Evolutionary conservation across 2,329 filamentous ascomycete species (phyloP).

Genomic region (Trichoderma arundinaceum): DNA sequence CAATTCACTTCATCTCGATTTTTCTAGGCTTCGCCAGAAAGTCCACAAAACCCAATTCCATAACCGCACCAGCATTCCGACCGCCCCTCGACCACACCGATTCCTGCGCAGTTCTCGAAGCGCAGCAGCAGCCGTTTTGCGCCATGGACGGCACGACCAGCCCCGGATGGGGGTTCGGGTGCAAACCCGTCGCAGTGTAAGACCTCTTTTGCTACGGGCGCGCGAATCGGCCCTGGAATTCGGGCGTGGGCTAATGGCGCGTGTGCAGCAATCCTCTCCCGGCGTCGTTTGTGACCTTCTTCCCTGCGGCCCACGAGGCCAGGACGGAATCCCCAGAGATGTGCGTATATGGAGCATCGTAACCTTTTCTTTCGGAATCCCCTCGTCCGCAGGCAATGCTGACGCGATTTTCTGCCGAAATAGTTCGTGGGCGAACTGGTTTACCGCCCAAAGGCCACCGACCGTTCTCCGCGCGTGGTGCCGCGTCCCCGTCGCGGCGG

Average conservation of each 20-base stretch:
- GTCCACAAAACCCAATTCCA: neutral
- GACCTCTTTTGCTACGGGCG: conserved; percentile 3
- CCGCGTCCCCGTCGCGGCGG: conserved; percentile 40
- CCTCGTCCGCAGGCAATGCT: neutral
- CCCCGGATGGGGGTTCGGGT: conserved; percentile 34
- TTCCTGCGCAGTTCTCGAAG: neutral
- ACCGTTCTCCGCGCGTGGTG: conserved; percentile 42
- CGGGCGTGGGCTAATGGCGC: conserved; percentile 30
- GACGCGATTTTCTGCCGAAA: neutral
- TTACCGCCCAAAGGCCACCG: conserved; percentile 35
- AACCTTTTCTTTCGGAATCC: neutral
- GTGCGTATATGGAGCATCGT: neutral
- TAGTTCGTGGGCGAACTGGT: conserved; percentile 38
- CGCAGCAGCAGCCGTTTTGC: conserved; percentile 8
- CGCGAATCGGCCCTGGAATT: neutral
- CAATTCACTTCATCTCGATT: neutral
- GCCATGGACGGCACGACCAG: conserved; percentile 34
- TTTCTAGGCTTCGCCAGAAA: neutral
- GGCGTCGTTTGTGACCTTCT: conserved; percentile 39
- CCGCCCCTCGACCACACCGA: neutral
- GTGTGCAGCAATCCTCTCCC: conserved; percentile 36
- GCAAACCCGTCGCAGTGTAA: conserved; percentile 32
- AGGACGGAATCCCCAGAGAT: neutral
- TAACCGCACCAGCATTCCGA: neutral
- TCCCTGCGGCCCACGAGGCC: conserved; percentile 34